phyloP scores from a whole-genome alignment of 2,329 filamentous ascomycete species.

The Pyrenochaeta sp. region DNA sequence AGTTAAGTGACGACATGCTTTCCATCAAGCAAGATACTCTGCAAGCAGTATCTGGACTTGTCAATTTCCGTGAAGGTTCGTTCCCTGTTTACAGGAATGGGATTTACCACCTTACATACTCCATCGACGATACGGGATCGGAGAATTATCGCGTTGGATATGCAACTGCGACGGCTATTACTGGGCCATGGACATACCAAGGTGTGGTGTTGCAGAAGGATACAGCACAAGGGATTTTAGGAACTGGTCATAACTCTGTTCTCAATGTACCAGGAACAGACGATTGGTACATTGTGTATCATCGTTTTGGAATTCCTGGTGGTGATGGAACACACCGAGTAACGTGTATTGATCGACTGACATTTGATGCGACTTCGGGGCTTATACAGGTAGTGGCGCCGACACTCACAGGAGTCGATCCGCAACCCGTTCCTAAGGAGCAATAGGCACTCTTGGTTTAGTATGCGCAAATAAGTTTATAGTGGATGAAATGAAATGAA shows the following conservation, averaged over 20 bases:
- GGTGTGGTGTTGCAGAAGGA: conserved; percentile 37
- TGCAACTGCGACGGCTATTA: conserved; percentile 26
- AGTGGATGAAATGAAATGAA: no score
- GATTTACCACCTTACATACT: conserved; percentile 38
- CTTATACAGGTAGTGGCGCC: neutral
- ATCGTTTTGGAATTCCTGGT: conserved; percentile 35
- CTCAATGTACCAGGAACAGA: conserved; percentile 38
- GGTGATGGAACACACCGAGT: conserved; percentile 35
- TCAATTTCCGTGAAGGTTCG: conserved; percentile 34
- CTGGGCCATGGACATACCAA: conserved; percentile 37
- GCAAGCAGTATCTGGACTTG: conserved; percentile 22
- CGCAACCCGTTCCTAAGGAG: no score
- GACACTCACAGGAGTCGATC: neutral
- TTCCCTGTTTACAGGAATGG: conserved; percentile 37
- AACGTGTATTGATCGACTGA: conserved; percentile 35
- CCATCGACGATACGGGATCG: conserved; percentile 38
- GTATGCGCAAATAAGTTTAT: no score
- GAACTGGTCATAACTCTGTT: conserved; percentile 34
- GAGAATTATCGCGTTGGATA: conserved; percentile 40
- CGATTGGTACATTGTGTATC: conserved; percentile 43
- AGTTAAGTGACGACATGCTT: conserved; percentile 34
- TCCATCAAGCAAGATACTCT: conserved; percentile 25
- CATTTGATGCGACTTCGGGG: conserved; percentile 23
- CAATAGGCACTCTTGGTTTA: no score
- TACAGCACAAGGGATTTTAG: conserved; percentile 29